phyloP scores from a whole-genome alignment of 306 rosid genomes.

The Gastrolobium bilobum region DNA sequence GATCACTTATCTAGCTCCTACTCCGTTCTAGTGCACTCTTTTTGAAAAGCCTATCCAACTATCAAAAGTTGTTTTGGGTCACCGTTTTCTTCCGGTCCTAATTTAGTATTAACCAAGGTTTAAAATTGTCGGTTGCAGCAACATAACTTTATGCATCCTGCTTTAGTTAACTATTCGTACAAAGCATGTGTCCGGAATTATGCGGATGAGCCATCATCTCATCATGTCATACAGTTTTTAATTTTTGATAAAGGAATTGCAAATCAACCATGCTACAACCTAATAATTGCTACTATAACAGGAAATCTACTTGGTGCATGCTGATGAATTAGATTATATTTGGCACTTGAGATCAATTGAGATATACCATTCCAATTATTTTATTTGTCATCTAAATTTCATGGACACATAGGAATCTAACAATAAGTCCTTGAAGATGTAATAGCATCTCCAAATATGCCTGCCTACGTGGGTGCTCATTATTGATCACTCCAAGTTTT shows the following conservation, averaged over 20 bases:
- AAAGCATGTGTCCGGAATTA: slow-evolving; percentile 4
- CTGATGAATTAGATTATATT: slow-evolving; percentile 16
- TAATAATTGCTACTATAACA: slow-evolving; percentile 26
- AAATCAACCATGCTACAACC: slow-evolving; percentile 32
- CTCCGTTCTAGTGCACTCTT: slow-evolving; percentile 9
- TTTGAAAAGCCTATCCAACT: slow-evolving; percentile 33
- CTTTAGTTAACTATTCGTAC: background rate
- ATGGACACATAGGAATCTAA: slow-evolving; percentile 28
- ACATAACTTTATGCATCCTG: background rate
- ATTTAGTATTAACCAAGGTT: background rate
- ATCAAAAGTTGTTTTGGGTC: slow-evolving; percentile 29
- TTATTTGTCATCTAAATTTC: slow-evolving; percentile 21
- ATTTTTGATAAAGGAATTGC: background rate
- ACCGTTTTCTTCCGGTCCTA: slow-evolving; percentile 40
- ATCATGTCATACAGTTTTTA: background rate
- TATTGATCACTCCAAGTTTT: slow-evolving; percentile 15
- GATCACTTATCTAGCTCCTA: slow-evolving; percentile 37
- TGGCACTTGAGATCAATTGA: slow-evolving; percentile 12
- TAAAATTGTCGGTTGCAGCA: slow-evolving; percentile 25
- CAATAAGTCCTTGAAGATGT: slow-evolving; percentile 25
- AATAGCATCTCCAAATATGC: background rate
- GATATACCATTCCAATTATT: background rate
- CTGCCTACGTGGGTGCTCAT: background rate
- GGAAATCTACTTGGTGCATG: slow-evolving; percentile 34
- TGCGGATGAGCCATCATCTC: background rate